Evolutionary conservation across 2,329 filamentous ascomycete species (phyloP).

Genomic region (Neurospora crassa): DNA sequence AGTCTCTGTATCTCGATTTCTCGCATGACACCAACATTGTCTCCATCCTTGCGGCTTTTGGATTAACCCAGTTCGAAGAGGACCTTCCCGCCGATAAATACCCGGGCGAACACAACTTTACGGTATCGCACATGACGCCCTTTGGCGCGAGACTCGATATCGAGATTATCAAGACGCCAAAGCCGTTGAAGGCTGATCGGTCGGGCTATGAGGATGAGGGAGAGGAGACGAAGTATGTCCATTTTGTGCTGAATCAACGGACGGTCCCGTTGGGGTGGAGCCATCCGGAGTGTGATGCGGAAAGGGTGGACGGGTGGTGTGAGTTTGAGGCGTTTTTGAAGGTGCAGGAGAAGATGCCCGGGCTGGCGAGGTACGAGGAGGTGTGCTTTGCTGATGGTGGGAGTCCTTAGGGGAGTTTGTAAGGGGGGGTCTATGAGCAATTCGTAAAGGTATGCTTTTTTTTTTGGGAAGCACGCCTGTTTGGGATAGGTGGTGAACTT

Average conservation of each 20-base stretch:
- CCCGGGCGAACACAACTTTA: constrained; percentile 50
- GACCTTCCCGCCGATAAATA: constrained; percentile 46
- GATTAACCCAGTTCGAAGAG: constrained; percentile 57
- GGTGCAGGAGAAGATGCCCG: constrained; percentile 49
- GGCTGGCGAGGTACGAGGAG: constrained; percentile 51
- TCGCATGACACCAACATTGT: constrained; percentile 69
- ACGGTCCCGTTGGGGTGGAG: constrained; percentile 60
- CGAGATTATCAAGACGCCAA: constrained; percentile 60
- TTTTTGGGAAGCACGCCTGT: not conserved
- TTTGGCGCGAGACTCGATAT: constrained; percentile 67
- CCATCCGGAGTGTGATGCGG: constrained; percentile 51
- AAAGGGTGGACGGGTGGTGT: constrained; percentile 66
- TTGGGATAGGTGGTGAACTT: not conserved
- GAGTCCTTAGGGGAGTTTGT: constrained; percentile 32
- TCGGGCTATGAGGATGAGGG: constrained; percentile 41
- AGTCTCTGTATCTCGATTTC: constrained; percentile 68
- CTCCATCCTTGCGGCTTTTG: constrained; percentile 61
- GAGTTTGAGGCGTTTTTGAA: constrained; percentile 59
- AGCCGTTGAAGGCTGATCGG: constrained; percentile 48
- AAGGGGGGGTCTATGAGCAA: no score
- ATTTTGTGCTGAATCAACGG: constrained; percentile 66
- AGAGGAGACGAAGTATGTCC: constrained; percentile 56
- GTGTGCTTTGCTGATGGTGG: constrained; percentile 55
- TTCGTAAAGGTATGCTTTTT: not conserved
- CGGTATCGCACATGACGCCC: constrained; percentile 58